Evolutionary conservation across 1,139 yeast genomes (phyloP).

Genomic region (Candida sanyaensis): DNA sequence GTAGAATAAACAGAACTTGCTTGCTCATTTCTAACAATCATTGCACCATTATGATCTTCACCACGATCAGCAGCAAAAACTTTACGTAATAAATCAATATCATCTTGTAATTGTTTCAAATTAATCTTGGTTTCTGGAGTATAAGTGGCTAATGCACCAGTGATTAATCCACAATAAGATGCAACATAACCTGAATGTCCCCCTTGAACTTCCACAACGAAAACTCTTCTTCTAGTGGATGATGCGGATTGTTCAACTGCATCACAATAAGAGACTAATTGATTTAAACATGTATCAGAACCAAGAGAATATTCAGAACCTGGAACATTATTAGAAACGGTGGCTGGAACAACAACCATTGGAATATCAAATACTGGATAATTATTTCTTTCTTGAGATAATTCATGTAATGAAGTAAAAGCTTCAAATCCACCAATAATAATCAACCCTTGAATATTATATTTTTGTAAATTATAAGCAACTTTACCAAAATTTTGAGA

Average conservation of each 20-base stretch:
- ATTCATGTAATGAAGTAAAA: constrained; percentile 76
- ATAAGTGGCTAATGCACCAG: constrained; percentile 92
- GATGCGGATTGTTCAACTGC: constrained; percentile 94
- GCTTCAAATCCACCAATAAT: constrained; percentile 97
- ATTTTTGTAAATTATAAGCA: constrained; percentile 87
- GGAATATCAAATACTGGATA: constrained; percentile 95
- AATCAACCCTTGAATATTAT: constrained; percentile 79
- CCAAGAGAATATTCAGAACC: constrained; percentile 96
- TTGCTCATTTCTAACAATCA: constrained; percentile 67
- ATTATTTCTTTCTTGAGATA: constrained; percentile 66
- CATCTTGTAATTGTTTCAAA: constrained; percentile 61
- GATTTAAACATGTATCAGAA: constrained; percentile 89
- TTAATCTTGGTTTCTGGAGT: constrained; percentile 88
- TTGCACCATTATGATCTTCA: constrained; percentile 74
- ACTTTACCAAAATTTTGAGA: constrained; percentile 82
- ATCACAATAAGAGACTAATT: constrained; percentile 90
- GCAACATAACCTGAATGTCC: constrained; percentile 96
- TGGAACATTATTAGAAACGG: constrained; percentile 96
- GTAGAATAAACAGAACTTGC: constrained; percentile 71
- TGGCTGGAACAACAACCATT: constrained; percentile 90
- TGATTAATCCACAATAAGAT: constrained; percentile 80
- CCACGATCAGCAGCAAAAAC: constrained; percentile 78
- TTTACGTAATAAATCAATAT: constrained; percentile 22
- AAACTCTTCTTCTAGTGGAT: constrained; percentile 90
- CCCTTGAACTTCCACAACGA: constrained; percentile 97